Evolutionary conservation across 371 early-diverging fungal genomes (phyloP).

Genomic region (Haplosporangium sp.): DNA sequence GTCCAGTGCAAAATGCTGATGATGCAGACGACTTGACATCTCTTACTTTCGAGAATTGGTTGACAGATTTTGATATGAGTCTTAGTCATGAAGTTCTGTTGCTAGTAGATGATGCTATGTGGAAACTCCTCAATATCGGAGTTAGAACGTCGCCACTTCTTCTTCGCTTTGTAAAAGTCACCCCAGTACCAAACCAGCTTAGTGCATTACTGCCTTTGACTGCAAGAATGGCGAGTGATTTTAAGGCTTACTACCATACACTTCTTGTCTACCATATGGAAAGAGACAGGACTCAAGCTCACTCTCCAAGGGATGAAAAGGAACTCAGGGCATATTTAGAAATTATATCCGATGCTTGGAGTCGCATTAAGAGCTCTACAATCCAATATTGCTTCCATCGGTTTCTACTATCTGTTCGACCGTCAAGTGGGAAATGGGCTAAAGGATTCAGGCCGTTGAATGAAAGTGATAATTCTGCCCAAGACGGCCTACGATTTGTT

Average conservation of each 20-base stretch:
- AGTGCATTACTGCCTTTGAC: conserved; percentile 3
- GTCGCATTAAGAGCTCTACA: not conserved
- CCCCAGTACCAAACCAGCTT: not conserved
- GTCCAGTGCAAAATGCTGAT: not conserved
- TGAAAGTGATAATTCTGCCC: not conserved
- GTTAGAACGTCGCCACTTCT: not conserved
- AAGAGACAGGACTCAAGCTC: not conserved
- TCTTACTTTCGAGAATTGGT: conserved; percentile 8
- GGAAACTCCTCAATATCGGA: not conserved
- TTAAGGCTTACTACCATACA: conserved; percentile 7
- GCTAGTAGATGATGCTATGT: not conserved
- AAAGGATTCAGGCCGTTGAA: not conserved
- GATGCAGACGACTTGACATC: not conserved
- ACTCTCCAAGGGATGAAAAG: not conserved
- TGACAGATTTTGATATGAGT: conserved; percentile 6
- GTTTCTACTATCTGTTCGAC: conserved; percentile 3
- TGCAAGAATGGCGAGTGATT: conserved; percentile 2
- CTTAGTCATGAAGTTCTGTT: not conserved
- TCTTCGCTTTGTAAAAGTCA: not conserved
- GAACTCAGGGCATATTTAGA: not conserved
- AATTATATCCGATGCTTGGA: not conserved
- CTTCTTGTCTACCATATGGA: not conserved
- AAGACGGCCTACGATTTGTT: not conserved
- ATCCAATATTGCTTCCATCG: conserved; percentile 2
- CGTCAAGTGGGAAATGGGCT: not conserved